These are phyloP conservation scores for Alternaria rosae DNA, from an alignment of 2,329 filamentous ascomycete species.

Conservation along the genomic window DNA sequence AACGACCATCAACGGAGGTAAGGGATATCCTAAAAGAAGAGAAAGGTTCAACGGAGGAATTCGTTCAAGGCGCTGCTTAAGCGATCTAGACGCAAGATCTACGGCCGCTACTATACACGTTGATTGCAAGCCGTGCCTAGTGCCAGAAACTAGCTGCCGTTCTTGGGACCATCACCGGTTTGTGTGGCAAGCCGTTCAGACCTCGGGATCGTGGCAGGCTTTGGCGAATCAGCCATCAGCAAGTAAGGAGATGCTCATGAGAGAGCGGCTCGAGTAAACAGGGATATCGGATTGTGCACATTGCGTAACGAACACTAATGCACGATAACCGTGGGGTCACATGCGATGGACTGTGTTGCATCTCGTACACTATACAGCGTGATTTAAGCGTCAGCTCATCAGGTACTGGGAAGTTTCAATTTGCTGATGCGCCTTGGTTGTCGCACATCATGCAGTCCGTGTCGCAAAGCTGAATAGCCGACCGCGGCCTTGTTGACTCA, in stretches of 20 bases:
- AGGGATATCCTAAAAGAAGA: neutral
- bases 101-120: neutral
- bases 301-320: neutral
- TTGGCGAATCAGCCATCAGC: neutral
- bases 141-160: neutral
- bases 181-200: neutral
- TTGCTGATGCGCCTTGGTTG: neutral
- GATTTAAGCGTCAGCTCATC: neutral
- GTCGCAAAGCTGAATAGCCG: neutral
- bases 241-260: neutral
- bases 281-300: neutral
- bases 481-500: neutral
- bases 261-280: neutral
- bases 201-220: neutral
- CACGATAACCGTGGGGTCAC: neutral
- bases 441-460: neutral
- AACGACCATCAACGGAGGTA: neutral
- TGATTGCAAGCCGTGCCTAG: neutral
- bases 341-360: neutral
- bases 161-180: neutral
- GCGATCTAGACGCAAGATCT: neutral
- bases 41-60: neutral
- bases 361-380: too few species aligned
- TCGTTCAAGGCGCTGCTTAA: neutral
- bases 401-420: neutral